Evolutionary conservation across 2,329 filamentous ascomycete species (phyloP), one percentile per base, ranked within the genome.

Genomic region (Myriosclerotinia duriaeana): DNA sequence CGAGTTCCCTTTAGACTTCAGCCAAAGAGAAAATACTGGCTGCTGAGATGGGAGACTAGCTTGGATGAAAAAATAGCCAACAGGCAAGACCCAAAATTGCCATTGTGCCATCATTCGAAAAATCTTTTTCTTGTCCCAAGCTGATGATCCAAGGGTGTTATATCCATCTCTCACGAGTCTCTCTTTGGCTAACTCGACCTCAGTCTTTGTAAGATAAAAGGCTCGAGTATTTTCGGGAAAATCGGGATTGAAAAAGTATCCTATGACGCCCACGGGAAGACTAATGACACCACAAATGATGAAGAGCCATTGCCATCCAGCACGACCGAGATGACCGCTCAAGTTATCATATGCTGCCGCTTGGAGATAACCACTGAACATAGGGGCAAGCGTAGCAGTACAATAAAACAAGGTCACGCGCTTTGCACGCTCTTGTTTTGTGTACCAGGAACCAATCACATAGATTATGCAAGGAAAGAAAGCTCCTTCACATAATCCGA

Each of bases 361-460:
- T 72, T 80, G 79, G 0, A 82, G 74, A 64, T 80, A 81, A 0
- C 79, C 79, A 1, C 76, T 75, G 55, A 80, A 80, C 78, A 81
- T 80, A 5, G 78, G 76, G 0, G 82, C 84, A 0, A 85, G 77
- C 5, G 80, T 82, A 11, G 83, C 82, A 36, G 80, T 82, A 0
- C 83, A 79, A 64, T 80, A 85, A 76, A 84, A 85, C 15, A 84
- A 79, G 0, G 82, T 82, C 3, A 83, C 82, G 3, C 85, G 79
- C 70, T 86, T 86, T 64, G 82, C 85, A 0, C 82, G 78, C 68
- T 82, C 80, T 0, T 71, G 69, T 12, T 73, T 79, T 68, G 69
- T 78, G 67, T 82, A 82, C 80, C 80, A 82, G 0, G 77, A 79
- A 3, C 80, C 79, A 30, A 82, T 78, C n/a, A 81, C 73, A 63